Base-by-base conservation (phyloP, 331 rosid species). In the Spiraea crenata region DNA sequence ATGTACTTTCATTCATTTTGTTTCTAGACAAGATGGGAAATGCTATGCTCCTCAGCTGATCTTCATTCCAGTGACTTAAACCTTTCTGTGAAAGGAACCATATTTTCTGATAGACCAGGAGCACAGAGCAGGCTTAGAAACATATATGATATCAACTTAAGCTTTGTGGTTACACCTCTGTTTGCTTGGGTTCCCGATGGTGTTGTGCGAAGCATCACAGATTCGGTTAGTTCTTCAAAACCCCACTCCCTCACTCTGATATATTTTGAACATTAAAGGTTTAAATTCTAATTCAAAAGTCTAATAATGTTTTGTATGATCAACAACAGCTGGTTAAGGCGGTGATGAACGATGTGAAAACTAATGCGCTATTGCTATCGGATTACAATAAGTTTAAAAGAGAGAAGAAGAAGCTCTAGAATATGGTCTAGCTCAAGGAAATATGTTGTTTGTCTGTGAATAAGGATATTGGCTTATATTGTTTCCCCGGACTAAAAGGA, bases 371-470 rank as follows among this genome's bases (percentile, higher is more conserved):
- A 48, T 67, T 83, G 60, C 55, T 83, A 39, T 75, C 72, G 38
- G 81, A 80, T 74, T 85, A 85, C 76, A 48, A 58, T 48, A 81
- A 74, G 58, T 81, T 78, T 81, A 81, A 76, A 67, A 77, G 57
- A 34, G 65, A 11, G 67, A 65, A 82, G 70, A 61, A 11, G 67
- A 65, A 82, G 70, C 55, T 66, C 65, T 64, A 80, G 47, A 82
- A 7, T 58, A 35, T 47, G 57, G 60, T 57, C 11, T 40, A 44
- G 39, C 41, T 46, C 46, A 25, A n/a, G 3, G 35, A 15, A 35
- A 49, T 16, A 17, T 9, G 15, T 62, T 25, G 31, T 25, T 25
- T 25, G 31, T 25, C 31, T 25, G 1, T 25, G 31, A 25, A 25
- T 25, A 25, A 25, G 31, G 31, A 25, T 25, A 25, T 25, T 25